Base-by-base conservation (phyloP, 2,329 filamentous ascomycete species). In the Blumeria hordei region DNA sequence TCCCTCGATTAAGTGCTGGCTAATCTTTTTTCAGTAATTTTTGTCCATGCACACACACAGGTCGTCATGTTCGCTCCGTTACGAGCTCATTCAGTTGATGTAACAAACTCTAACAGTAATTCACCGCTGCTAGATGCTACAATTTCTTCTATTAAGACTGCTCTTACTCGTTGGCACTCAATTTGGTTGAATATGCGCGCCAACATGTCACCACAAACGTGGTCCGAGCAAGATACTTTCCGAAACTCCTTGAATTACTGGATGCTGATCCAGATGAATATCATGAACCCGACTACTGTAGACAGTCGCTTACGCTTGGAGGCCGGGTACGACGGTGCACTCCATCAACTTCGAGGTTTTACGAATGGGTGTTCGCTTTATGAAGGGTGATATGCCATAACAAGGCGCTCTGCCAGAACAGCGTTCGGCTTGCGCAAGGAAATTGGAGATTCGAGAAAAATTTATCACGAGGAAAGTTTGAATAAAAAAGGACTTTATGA, bases 191-290 rank as follows among this genome's bases (percentile, higher is more conserved):
- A 44, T 6, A 58, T 62, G 10, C 57, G 57, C 8, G 47, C 55
- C 2, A 55, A 43, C 11, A 60, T 58, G 10, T 53, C 59, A 5
- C 49, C 12, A 11, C 54, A 57, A 4, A 55, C 49, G 7, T 61
- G 59, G 59, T 55, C 55, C 11, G 57, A 51, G 14, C 43, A 61
- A 8, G 58, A 57, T 5, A 59, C 61, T 49, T 61, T 60, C 44
- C 53, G 57, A 53, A 62, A 61, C 34, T 59, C 55, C 14, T 61
- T 58, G 36, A 59, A 62, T 43, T 62, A 58, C 54, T 62, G 60
- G 60, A 56, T 62, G 1, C 56, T 62, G 6, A 60, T 56, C 14
- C 59, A 62, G 21, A 32, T 62, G 14, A 33, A 61, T 6, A 57
- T 62, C 14, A 59, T 57, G 35, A 61, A 59, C 32, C 59, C 57